Evolutionary conservation across 176 grass and related monocot genomes (phyloP).

Genomic region (Rhynchospora breviuscula): DNA sequence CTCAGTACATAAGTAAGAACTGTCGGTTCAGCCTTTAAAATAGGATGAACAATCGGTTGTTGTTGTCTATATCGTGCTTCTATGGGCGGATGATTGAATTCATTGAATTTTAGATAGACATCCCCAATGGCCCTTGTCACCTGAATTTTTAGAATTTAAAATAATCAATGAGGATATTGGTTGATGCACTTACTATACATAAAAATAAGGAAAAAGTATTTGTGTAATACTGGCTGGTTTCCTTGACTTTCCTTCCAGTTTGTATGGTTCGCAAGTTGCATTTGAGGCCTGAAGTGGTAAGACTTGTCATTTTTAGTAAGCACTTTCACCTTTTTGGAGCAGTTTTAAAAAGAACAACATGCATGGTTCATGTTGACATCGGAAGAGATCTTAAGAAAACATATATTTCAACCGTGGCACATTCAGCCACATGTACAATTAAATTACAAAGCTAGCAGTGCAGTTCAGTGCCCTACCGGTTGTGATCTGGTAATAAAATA

Average conservation of each 20-base stretch:
- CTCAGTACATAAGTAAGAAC: constrained; percentile 25
- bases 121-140: constrained; percentile 43
- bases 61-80: constrained; percentile 26
- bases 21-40: constrained; percentile 40
- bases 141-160: constrained; percentile 1
- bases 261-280: not conserved
- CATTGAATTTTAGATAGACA: constrained; percentile 38
- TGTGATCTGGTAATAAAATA: not conserved
- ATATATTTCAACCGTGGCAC: too few relatives aligned
- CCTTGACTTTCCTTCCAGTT: not conserved
- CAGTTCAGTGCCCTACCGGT: not conserved
- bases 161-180: too few relatives aligned
- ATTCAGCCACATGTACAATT: not conserved
- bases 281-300: not conserved
- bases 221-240: not conserved
- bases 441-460: not conserved
- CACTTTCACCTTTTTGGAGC: not conserved
- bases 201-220: not conserved
- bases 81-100: constrained; percentile 39
- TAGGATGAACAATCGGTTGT: constrained; percentile 30
- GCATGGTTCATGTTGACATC: not conserved
- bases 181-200: not conserved
- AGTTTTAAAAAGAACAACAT: not conserved
- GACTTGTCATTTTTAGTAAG: not conserved
- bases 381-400: not conserved